phyloP scores from a whole-genome alignment of 257 asterid genomes.

The Paraleonurus japonicus region DNA sequence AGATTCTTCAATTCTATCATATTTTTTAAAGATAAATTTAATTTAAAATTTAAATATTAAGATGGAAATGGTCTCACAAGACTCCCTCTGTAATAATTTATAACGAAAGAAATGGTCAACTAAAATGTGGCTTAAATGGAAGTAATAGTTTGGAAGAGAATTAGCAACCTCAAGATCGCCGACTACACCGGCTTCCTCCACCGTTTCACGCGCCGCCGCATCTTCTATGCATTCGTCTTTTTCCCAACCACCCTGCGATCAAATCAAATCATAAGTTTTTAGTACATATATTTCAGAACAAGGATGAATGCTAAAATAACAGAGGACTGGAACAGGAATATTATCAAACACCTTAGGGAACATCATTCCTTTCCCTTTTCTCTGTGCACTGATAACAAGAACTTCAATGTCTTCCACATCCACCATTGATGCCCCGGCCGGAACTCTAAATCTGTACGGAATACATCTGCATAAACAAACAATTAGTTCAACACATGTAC shows the following conservation, averaged over 20 bases:
- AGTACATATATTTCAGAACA: background rate
- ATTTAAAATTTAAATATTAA: too few relatives aligned
- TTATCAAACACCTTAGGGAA: constrained; percentile 71
- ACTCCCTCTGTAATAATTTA: too few relatives aligned
- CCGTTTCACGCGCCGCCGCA: constrained; percentile 79
- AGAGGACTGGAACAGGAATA: background rate
- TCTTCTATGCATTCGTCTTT: constrained; percentile 58
- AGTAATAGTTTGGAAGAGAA: background rate
- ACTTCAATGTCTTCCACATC: constrained; percentile 79
- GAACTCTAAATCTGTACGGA: constrained; percentile 63
- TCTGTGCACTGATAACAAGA: constrained; percentile 68
- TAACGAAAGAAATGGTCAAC: background rate
- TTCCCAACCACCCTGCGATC: constrained; percentile 84
- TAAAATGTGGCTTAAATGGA: background rate
- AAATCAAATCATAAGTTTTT: background rate
- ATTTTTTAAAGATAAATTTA: too few relatives aligned
- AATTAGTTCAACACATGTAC: too few relatives aligned
- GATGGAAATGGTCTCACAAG: too few relatives aligned
- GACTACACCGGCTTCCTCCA: constrained; percentile 85
- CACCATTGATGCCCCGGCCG: constrained; percentile 24
- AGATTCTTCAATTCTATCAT: too few relatives aligned
- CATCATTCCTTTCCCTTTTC: constrained; percentile 83
- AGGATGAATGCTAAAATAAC: background rate
- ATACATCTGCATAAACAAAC: constrained; percentile 59
- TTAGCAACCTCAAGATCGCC: constrained; percentile 68